These are phyloP conservation scores for Pythium dissotocum DNA, from an alignment of 352 stramenopile species.

Conservation along the genomic window DNA sequence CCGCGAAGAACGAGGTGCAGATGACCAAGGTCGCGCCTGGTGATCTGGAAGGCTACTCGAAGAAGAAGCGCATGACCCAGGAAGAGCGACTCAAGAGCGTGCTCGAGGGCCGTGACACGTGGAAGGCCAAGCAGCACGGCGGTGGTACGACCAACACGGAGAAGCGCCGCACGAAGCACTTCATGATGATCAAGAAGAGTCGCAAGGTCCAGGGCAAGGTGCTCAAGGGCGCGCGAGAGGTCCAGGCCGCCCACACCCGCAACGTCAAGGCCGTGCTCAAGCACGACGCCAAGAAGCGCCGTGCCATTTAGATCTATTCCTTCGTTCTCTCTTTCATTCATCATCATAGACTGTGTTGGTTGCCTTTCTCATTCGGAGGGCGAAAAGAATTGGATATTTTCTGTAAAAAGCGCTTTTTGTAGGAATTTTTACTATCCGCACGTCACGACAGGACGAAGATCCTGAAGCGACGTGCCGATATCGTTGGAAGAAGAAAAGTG, in stretches of 20 bases:
- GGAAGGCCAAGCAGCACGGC: slow-evolving; percentile 89
- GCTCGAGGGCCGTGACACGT: slow-evolving; percentile 91
- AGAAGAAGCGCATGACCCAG: slow-evolving; percentile 89
- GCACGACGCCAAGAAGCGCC: slow-evolving; percentile 83
- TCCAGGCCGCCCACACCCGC: slow-evolving; percentile 80
- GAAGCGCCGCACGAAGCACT: slow-evolving; percentile 98
- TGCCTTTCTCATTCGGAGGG: background rate
- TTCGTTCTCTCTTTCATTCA: background rate
- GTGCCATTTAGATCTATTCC: slow-evolving; percentile 29
- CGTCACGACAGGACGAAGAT: background rate
- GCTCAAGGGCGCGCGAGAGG: slow-evolving; percentile 79
- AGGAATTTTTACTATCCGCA: slow-evolving; percentile 5
- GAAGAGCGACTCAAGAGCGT: slow-evolving; percentile 83
- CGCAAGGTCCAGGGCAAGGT: slow-evolving; percentile 89
- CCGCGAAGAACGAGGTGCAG: slow-evolving; percentile 41
- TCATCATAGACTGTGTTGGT: background rate
- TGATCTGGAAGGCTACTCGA: slow-evolving; percentile 86
- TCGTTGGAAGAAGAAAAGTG: slow-evolving; percentile 3
- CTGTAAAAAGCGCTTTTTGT: slow-evolving; percentile 11
- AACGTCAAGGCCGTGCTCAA: slow-evolving; percentile 79
- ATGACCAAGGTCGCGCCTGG: slow-evolving; percentile 72
- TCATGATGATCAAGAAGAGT: slow-evolving; percentile 97
- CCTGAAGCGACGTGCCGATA: slow-evolving; percentile 19
- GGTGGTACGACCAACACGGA: slow-evolving; percentile 97
- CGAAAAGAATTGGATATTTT: background rate